Evolutionary conservation across 192 early-diverging fungal genomes (phyloP).

Genomic region (Dissophora ornata): DNA sequence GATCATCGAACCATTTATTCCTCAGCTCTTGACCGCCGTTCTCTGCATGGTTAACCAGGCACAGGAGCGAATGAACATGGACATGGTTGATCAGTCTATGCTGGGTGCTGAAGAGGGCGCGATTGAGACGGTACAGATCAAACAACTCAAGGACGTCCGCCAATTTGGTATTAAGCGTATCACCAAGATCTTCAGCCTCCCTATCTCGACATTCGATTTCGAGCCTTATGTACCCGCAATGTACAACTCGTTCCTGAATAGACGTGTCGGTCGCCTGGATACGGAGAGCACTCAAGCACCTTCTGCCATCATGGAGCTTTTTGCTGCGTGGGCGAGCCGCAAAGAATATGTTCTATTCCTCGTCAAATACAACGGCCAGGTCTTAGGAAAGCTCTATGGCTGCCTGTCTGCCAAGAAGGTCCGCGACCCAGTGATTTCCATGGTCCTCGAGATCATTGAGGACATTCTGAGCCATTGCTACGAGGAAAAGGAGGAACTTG

Average conservation of each 20-base stretch:
- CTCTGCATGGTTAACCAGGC: slow-evolving; percentile 79
- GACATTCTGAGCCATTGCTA: slow-evolving; percentile 71
- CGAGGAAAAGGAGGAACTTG: slow-evolving; percentile 57
- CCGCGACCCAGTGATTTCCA: slow-evolving; percentile 73
- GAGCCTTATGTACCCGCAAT: slow-evolving; percentile 79
- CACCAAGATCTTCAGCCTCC: slow-evolving; percentile 81
- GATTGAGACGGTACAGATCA: slow-evolving; percentile 53
- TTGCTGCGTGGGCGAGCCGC: slow-evolving; percentile 81
- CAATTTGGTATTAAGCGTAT: slow-evolving; percentile 80
- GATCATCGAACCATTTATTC: slow-evolving; percentile 76
- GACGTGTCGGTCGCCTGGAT: slow-evolving; percentile 75
- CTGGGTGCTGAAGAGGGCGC: slow-evolving; percentile 28
- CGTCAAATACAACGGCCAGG: slow-evolving; percentile 65
- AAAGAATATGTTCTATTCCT: slow-evolving; percentile 75
- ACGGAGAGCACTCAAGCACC: slow-evolving; percentile 91
- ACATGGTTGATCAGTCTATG: slow-evolving; percentile 28
- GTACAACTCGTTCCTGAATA: slow-evolving; percentile 75
- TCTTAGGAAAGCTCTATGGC: slow-evolving; percentile 77
- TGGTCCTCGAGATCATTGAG: slow-evolving; percentile 82
- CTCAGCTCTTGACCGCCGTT: slow-evolving; percentile 77
- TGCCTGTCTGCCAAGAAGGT: slow-evolving; percentile 86
- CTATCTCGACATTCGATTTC: slow-evolving; percentile 77
- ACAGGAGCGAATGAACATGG: slow-evolving; percentile 62
- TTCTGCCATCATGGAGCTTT: slow-evolving; percentile 80
- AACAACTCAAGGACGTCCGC: slow-evolving; percentile 73